phyloP scores from a whole-genome alignment of 352 stramenopile genomes.

The Globisporangium acanthophoron region DNA sequence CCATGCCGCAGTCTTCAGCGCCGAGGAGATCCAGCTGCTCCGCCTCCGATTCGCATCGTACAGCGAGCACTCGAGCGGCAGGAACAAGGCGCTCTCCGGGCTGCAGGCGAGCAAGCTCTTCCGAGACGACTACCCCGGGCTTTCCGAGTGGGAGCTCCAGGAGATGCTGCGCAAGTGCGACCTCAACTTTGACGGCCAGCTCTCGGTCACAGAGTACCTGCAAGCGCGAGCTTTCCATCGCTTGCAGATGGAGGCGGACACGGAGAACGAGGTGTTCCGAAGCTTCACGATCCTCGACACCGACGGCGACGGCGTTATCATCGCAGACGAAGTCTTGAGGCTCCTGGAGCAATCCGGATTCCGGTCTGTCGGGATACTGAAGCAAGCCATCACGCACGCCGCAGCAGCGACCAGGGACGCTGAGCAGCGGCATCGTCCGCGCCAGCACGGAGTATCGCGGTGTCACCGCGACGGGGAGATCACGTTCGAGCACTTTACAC shows the following conservation, averaged over 20 bases:
- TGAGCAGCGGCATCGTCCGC: slow-evolving; percentile 2
- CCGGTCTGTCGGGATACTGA: slow-evolving; percentile 37
- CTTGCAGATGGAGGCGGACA: slow-evolving; percentile 47
- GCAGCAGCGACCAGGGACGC: slow-evolving; percentile 34
- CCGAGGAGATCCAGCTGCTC: slow-evolving; percentile 43
- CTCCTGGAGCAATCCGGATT: slow-evolving; percentile 48
- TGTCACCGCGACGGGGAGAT: slow-evolving; percentile 41
- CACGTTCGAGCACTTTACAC: slow-evolving; percentile 57
- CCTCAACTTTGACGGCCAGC: slow-evolving; percentile 46
- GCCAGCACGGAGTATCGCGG: neutral
- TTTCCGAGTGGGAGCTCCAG: slow-evolving; percentile 60
- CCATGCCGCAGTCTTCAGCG: slow-evolving; percentile 31
- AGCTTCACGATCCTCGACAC: slow-evolving; percentile 67
- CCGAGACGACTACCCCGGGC: slow-evolving; percentile 48
- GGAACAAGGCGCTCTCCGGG: slow-evolving; percentile 21
- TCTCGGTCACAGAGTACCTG: slow-evolving; percentile 55
- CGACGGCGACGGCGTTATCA: slow-evolving; percentile 47
- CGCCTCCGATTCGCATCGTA: slow-evolving; percentile 38
- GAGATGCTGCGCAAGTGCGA: slow-evolving; percentile 56
- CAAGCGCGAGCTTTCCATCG: slow-evolving; percentile 50
- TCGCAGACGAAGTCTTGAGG: slow-evolving; percentile 38
- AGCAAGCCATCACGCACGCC: slow-evolving; percentile 39
- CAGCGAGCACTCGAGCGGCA: neutral
- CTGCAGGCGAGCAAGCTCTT: slow-evolving; percentile 54
- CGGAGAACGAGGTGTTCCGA: slow-evolving; percentile 41